These are phyloP conservation scores for Pezicula carpinea DNA, from an alignment of 2,329 filamentous ascomycete genomes.

Conservation along the genomic window DNA sequence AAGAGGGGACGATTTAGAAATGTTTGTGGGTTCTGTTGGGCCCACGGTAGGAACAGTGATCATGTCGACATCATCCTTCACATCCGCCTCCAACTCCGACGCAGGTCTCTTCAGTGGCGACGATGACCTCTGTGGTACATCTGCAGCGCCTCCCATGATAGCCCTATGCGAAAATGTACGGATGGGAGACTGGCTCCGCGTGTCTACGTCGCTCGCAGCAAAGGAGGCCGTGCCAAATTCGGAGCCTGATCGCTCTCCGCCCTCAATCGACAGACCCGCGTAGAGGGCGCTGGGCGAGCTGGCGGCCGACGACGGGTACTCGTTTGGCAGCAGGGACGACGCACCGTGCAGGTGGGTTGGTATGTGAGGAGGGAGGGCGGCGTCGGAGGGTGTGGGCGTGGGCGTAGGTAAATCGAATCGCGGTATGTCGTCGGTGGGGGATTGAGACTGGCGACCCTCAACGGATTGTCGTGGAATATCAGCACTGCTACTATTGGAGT, in stretches of 20 bases:
- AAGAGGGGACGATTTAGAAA: slow-evolving; percentile 1
- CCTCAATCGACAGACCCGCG: slow-evolving; percentile 52
- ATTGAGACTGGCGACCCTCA: slow-evolving; percentile 36
- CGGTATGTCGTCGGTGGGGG: slow-evolving; percentile 39
- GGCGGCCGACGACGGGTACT: slow-evolving; percentile 50
- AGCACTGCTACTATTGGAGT: slow-evolving; percentile 18
- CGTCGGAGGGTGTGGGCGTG: slow-evolving; percentile 14
- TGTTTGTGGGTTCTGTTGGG: slow-evolving; percentile 7
- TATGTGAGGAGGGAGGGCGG: slow-evolving; percentile 46
- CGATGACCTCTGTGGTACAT: slow-evolving; percentile 55
- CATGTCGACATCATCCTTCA: slow-evolving; percentile 29
- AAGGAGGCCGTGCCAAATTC: slow-evolving; percentile 30
- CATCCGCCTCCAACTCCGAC: slow-evolving; percentile 31
- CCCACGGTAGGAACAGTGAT: slow-evolving; percentile 15
- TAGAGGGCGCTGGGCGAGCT: slow-evolving; percentile 55
- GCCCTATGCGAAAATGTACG: slow-evolving; percentile 41
- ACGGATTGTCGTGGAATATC: slow-evolving; percentile 27
- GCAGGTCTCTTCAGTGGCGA: slow-evolving; percentile 61
- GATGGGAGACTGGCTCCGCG: slow-evolving; percentile 45
- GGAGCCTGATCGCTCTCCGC: slow-evolving; percentile 26
- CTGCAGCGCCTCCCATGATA: slow-evolving; percentile 56
- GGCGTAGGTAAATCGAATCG: slow-evolving; percentile 30
- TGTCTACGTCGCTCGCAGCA: slow-evolving; percentile 22
- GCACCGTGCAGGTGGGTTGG: slow-evolving; percentile 37
- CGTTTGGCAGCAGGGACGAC: slow-evolving; percentile 38